Conservation (phyloP, 1,139 yeast genomes). For the Meyerozyma elateridarum region DNA sequence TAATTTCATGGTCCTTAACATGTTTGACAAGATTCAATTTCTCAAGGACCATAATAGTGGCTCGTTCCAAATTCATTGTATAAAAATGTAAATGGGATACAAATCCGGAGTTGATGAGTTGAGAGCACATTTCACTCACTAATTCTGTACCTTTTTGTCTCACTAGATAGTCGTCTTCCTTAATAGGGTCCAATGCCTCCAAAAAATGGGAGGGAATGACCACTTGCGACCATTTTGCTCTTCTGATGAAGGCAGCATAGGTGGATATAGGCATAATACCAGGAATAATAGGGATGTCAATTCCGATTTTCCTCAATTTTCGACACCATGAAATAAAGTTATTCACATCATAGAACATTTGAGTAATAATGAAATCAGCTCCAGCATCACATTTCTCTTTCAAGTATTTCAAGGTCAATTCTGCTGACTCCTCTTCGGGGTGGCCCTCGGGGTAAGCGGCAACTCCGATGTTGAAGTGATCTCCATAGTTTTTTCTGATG, state of each 20-base stretch:
- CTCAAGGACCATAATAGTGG: conserved; percentile 86
- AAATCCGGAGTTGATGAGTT: conserved; percentile 63
- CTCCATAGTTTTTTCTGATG: conserved; percentile 52
- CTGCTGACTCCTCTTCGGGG: conserved; percentile 71
- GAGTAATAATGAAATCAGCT: conserved; percentile 89
- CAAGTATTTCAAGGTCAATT: conserved; percentile 55
- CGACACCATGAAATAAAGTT: conserved; percentile 79
- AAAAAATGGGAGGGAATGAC: conserved; percentile 71
- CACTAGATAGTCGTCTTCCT: conserved; percentile 85
- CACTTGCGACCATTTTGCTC: conserved; percentile 93
- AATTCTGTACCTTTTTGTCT: conserved; percentile 83
- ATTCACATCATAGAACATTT: conserved; percentile 87
- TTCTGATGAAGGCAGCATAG: conserved; percentile 83
- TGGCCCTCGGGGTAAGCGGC: conserved; percentile 79
- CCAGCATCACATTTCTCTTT: conserved; percentile 92
- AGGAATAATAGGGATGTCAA: conserved; percentile 84
- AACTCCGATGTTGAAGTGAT: conserved; percentile 67
- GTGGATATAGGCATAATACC: conserved; percentile 98
- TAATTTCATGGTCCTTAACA: conserved; percentile 36
- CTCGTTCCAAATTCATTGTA: conserved; percentile 92
- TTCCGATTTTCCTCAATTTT: conserved; percentile 66
- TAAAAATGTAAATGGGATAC: conserved; percentile 89
- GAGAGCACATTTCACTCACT: conserved; percentile 77
- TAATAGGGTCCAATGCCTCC: conserved; percentile 71
- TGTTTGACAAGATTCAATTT: conserved; percentile 54